These are phyloP conservation scores for Dothiorella sarmentorum DNA, from an alignment of 2,329 filamentous ascomycete genomes.

Conservation along the genomic window DNA sequence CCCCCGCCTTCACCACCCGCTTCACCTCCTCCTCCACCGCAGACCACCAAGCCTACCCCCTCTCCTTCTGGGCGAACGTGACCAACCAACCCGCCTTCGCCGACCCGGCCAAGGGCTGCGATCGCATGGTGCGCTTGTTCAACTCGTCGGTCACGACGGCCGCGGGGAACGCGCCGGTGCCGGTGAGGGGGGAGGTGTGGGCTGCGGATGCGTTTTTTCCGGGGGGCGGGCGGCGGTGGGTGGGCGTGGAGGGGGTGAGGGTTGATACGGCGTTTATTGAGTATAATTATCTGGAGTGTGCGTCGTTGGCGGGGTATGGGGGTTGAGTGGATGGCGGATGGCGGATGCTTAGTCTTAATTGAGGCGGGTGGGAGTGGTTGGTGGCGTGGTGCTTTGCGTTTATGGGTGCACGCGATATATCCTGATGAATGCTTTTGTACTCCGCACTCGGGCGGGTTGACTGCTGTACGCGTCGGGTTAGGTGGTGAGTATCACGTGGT, in stretches of 20 bases:
- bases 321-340: not conserved
- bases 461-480: too few relatives aligned
- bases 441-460: too few relatives aligned
- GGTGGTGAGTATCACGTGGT: too few relatives aligned
- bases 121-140: slow-evolving; percentile 46
- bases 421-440: too few relatives aligned
- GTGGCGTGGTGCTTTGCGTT: too few relatives aligned
- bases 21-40: too few relatives aligned
- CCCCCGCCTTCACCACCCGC: slow-evolving; percentile 15
- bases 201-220: slow-evolving; percentile 31
- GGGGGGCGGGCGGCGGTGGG: slow-evolving; percentile 16
- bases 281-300: slow-evolving; percentile 35
- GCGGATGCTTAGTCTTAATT: too few relatives aligned
- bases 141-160: slow-evolving; percentile 45
- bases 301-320: slow-evolving; percentile 21
- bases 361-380: too few relatives aligned
- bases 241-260: slow-evolving; percentile 32
- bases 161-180: slow-evolving; percentile 30
- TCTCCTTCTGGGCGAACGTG: slow-evolving; percentile 48
- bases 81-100: slow-evolving; percentile 54
- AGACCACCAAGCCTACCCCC: slow-evolving; percentile 35
- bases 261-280: slow-evolving; percentile 41
- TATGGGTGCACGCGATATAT: too few relatives aligned
- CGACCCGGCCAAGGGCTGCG: slow-evolving; percentile 38
- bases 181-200: slow-evolving; percentile 33